phyloP scores from a whole-genome alignment of 2,329 filamentous ascomycete genomes.

The Podosphaera xanthii region DNA sequence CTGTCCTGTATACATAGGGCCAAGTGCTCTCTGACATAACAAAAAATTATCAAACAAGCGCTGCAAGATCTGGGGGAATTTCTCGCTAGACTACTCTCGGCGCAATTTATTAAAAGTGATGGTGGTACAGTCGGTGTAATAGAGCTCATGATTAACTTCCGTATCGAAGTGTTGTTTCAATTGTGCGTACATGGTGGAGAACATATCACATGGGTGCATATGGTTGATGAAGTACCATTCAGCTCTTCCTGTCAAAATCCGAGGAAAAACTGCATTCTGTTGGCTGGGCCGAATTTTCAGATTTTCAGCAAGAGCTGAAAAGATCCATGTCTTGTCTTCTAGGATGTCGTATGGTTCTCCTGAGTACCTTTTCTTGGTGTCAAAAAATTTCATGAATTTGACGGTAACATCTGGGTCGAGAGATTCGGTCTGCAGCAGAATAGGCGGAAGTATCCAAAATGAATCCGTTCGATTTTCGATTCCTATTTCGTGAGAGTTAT shows the following conservation, averaged over 20 bases:
- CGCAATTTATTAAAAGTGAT: not conserved
- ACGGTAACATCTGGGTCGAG: not conserved
- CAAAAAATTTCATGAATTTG: conserved; percentile 1
- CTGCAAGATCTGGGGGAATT: not conserved
- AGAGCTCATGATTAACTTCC: not conserved
- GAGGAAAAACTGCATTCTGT: not conserved
- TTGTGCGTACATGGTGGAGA: not conserved
- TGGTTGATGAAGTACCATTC: not conserved
- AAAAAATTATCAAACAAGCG: not conserved
- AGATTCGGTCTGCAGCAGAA: not conserved
- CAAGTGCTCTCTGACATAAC: not conserved
- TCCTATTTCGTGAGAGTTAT: not conserved
- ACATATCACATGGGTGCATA: not conserved
- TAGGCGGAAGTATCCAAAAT: not conserved
- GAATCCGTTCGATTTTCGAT: not conserved
- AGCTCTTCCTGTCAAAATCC: not conserved
- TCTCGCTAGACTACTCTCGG: not conserved
- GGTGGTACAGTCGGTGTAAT: not conserved
- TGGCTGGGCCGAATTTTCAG: not conserved
- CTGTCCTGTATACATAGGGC: not conserved
- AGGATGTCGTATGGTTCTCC: not conserved
- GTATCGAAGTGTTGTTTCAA: not conserved
- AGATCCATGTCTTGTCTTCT: not conserved
- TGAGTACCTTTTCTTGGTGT: not conserved
- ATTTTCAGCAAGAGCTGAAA: not conserved